Conservation (phyloP, 352 stramenopile genomes). For the Globisporangium polare region DNA sequence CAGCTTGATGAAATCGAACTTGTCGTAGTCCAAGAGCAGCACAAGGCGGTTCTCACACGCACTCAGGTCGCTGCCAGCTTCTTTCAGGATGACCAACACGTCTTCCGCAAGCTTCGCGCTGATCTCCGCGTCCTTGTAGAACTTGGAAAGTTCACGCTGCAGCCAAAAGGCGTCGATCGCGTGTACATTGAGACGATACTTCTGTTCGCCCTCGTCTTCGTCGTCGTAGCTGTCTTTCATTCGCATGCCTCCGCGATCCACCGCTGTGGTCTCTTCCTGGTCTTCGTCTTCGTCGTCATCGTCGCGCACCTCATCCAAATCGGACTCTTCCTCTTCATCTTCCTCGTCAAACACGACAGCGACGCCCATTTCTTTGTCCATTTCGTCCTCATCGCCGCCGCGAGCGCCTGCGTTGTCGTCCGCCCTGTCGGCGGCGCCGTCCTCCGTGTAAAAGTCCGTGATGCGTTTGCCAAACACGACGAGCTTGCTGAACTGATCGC, state of each 20-base stretch:
- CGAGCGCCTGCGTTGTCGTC: constrained; percentile 26
- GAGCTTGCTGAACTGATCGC: constrained; percentile 74
- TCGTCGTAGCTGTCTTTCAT: constrained; percentile 70
- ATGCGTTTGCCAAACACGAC: constrained; percentile 86
- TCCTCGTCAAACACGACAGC: constrained; percentile 98
- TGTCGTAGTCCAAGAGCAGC: constrained; percentile 97
- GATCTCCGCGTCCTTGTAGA: constrained; percentile 94
- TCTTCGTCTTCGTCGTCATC: constrained; percentile 51
- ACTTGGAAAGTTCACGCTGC: constrained; percentile 94
- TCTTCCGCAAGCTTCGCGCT: constrained; percentile 91
- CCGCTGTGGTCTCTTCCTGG: constrained; percentile 45
- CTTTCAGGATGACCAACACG: constrained; percentile 73
- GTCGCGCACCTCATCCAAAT: constrained; percentile 87
- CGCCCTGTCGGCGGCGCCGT: constrained; percentile 19
- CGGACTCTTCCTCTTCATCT: constrained; percentile 94
- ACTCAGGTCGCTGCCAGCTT: constrained; percentile 65
- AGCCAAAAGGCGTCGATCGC: constrained; percentile 99
- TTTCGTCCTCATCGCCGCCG: constrained; percentile 50
- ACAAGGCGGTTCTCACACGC: constrained; percentile 97
- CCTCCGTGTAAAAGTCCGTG: constrained; percentile 79
- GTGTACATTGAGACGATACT: constrained; percentile 89
- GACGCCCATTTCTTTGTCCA: constrained; percentile 98
- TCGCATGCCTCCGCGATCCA: constrained; percentile 49
- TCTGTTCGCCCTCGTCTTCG: constrained; percentile 57
- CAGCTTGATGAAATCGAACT: constrained; percentile 99